A percentile compares a stretch with the other conserved stretches of the same genome.
Evolutionary conservation across 768 basidiomycete genomes (phyloP).

Genomic region (Russula olivacea): DNA sequence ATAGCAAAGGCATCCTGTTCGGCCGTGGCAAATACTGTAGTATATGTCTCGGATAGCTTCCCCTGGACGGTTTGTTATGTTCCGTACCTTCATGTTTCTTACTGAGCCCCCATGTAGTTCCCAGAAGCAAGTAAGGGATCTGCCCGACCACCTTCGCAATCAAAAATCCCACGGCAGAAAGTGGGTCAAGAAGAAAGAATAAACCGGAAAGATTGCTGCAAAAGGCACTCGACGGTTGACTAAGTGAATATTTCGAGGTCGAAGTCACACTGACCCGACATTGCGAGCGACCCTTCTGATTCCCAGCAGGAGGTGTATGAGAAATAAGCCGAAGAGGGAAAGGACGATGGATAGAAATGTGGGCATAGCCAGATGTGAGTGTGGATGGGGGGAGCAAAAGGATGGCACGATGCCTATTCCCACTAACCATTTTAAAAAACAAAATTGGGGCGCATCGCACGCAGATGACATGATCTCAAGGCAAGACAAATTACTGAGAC

Average conservation of each 20-base stretch:
- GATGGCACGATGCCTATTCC: no score
- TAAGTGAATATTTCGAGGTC: neutral
- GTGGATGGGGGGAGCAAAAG: no score
- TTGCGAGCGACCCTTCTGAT: neutral
- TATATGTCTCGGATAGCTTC: neutral
- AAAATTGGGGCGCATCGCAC: no score
- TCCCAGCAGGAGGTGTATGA: neutral
- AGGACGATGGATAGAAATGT: neutral
- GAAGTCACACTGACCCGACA: conserved; percentile 3
- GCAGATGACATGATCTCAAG: no score
- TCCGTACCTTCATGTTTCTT: neutral
- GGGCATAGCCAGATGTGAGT: neutral
- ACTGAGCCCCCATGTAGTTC: neutral
- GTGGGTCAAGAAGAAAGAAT: neutral
- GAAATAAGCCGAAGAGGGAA: neutral
- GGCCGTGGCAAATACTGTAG: conserved; percentile 12
- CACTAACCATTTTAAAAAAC: no score
- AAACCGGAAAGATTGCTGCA: conserved; percentile 9
- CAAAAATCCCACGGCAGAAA: neutral
- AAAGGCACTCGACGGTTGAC: neutral
- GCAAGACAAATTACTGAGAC: no score
- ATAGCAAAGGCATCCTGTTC: conserved; percentile 10
- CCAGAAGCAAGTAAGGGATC: neutral
- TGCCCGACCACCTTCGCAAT: neutral
- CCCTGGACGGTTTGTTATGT: neutral